A percentile compares a stretch with the other conserved stretches of the same genome.
These are phyloP conservation scores for Neurospora sp. DNA, from an alignment of 495 filamentous ascomycete genomes.

Conservation along the genomic window DNA sequence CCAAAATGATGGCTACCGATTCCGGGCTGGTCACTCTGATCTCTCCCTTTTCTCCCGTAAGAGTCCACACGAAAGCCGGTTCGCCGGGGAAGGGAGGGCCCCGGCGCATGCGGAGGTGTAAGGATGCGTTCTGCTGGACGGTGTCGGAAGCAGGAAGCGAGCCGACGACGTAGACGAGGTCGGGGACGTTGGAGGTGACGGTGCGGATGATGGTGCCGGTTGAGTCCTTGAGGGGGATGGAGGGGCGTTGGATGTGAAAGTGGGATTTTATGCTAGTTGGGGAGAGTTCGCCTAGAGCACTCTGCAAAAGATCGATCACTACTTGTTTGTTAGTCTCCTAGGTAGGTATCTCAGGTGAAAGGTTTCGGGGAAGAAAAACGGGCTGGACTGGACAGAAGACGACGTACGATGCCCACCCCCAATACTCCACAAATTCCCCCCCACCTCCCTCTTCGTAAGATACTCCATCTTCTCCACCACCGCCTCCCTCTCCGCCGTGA, in stretches of 20 bases:
- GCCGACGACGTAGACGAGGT: conserved; percentile 39
- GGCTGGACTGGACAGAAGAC: too few species aligned
- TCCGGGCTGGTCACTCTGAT: conserved; percentile 32
- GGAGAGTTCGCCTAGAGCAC: conserved; percentile 35
- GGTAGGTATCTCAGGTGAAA: too few species aligned
- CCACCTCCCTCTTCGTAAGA: conserved; percentile 33
- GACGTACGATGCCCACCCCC: conserved; percentile 39
- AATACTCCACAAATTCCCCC: conserved; percentile 45
- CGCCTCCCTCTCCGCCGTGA: conserved; percentile 24
- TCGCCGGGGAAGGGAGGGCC: conserved; percentile 40
- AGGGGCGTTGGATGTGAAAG: conserved; percentile 38
- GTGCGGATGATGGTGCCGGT: conserved; percentile 20
- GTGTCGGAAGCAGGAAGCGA: conserved; percentile 27
- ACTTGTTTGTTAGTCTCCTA: background rate
- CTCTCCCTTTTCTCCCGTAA: conserved; percentile 47
- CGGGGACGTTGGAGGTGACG: conserved; percentile 28
- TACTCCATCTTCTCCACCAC: conserved; percentile 30
- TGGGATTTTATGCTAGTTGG: conserved; percentile 18
- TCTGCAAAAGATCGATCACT: too few species aligned
- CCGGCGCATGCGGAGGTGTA: conserved; percentile 38
- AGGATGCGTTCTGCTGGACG: conserved; percentile 19
- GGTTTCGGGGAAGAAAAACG: too few species aligned
- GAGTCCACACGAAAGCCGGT: conserved; percentile 41
- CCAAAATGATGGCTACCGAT: conserved; percentile 27
- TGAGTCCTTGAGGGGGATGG: conserved; percentile 21